Conservation (phyloP, 306 rosid genomes). For the Acacia melanoxylon region DNA sequence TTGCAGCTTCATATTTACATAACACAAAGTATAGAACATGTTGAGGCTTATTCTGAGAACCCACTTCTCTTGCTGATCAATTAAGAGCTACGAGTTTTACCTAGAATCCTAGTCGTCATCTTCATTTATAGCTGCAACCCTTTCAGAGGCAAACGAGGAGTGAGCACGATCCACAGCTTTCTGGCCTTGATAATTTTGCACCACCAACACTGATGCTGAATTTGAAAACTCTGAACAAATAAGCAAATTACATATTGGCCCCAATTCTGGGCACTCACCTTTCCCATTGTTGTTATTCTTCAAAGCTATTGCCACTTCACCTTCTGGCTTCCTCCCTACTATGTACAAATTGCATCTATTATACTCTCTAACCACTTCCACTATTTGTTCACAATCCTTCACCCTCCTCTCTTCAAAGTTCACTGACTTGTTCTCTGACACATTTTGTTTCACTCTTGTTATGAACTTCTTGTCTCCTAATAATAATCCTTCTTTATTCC, state of each 20-base stretch:
- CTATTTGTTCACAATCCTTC: constrained; percentile 29
- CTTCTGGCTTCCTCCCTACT: constrained; percentile 53
- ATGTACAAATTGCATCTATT: constrained; percentile 49
- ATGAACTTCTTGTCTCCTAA: constrained; percentile 28
- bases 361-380: constrained; percentile 30
- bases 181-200: constrained; percentile 47
- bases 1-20: too few species aligned
- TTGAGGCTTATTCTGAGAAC: not conserved
- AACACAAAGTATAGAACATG: too few species aligned
- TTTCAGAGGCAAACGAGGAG: not conserved
- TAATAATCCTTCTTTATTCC: not conserved
- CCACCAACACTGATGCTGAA: constrained; percentile 58
- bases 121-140: constrained; percentile 16
- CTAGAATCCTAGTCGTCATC: constrained; percentile 2
- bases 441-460: constrained; percentile 36
- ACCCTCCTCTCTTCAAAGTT: constrained; percentile 45
- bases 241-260: constrained; percentile 55
- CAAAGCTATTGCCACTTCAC: constrained; percentile 40
- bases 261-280: constrained; percentile 56
- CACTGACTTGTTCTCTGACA: constrained; percentile 27
- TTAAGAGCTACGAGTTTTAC: not conserved
- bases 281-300: constrained; percentile 22
- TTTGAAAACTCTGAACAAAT: constrained; percentile 42
- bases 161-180: not conserved
- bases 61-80: not conserved